Base-by-base conservation (phyloP, 306 rosid genomes). In the Cucurbita maxima region DNA sequence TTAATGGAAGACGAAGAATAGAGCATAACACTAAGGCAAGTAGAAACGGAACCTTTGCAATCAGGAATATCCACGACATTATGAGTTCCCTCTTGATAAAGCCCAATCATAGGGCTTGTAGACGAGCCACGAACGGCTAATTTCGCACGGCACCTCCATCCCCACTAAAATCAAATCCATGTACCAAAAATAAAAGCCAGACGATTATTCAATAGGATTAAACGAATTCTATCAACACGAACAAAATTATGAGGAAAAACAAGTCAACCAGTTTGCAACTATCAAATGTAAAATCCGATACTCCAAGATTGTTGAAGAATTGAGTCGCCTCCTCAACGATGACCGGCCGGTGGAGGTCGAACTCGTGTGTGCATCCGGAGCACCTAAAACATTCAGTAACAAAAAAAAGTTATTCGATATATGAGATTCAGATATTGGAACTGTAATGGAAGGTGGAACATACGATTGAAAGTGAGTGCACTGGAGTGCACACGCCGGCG, bases 121-220 rank as follows among this genome's bases (percentile, higher is more conserved):
- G 89, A 44, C 11, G 92, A 84, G 74, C 97, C 98, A 15, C 98
- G 97, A 69, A 93, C 96, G 0, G 94, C 98, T 76, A 93, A 75
- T 76, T 93, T 93, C 41, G 96, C 98, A 0, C 98, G 96, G 83
- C 98, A 90, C 81, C 98, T 84, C 98, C 98, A 93, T 68, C 87
- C 90, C 92, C 95, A 90, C 98, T 90, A 43, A 52, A 45, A 37
- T 12, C 5, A 71, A 38, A 41, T 7, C 10, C 18, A 63, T 48
- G 10, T n/a, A 68, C 53, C 22, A 71, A 40, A 5, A 30, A 53
- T 36, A 16, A 59, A 50, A 79, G 45, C 74, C 56, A 41, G 16
- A n/a, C 57, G 37, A 43, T 8, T 73, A 66, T 38, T 15, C 7
- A 47, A 8, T 2, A 0, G 76, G 62, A 71, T 16, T 7, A 3